These are phyloP conservation scores for Termitomyces bulborhizus DNA, from an alignment of 768 basidiomycete species.

Conservation along the genomic window DNA sequence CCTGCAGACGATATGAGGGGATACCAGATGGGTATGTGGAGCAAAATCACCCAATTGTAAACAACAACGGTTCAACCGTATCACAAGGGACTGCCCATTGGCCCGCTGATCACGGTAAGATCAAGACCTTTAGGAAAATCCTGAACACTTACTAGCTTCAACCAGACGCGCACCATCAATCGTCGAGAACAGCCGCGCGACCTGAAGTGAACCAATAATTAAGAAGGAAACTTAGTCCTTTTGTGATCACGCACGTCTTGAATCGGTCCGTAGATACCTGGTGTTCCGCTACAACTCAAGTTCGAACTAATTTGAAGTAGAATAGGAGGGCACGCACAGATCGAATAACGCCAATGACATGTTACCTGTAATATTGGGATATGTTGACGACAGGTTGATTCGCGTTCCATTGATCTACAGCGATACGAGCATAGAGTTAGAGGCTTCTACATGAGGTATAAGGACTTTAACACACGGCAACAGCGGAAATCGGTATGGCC, in stretches of 20 bases:
- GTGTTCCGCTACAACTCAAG: slow-evolving; percentile 45
- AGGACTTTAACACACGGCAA: slow-evolving; percentile 37
- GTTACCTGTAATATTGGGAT: slow-evolving; percentile 47
- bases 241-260: slow-evolving; percentile 49
- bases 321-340: slow-evolving; percentile 40
- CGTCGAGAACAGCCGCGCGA: slow-evolving; percentile 54
- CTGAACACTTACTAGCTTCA: slow-evolving; percentile 36
- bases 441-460: not conserved
- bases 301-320: not conserved
- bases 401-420: slow-evolving; percentile 51
- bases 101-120: slow-evolving; percentile 32
- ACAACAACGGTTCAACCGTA: slow-evolving; percentile 48
- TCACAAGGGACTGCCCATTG: slow-evolving; percentile 77
- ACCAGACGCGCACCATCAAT: slow-evolving; percentile 67
- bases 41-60: slow-evolving; percentile 59
- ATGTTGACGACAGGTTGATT: slow-evolving; percentile 55
- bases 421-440: not conserved
- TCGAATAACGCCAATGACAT: slow-evolving; percentile 67
- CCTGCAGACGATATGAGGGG: slow-evolving; percentile 21
- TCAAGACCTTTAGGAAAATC: not conserved
- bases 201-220: slow-evolving; percentile 33
- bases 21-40: not conserved
- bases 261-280: slow-evolving; percentile 72
- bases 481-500: slow-evolving; percentile 53
- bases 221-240: not conserved